phyloP scores from a whole-genome alignment of 1,139 yeast genomes.

The Blastobotrys elegans region DNA sequence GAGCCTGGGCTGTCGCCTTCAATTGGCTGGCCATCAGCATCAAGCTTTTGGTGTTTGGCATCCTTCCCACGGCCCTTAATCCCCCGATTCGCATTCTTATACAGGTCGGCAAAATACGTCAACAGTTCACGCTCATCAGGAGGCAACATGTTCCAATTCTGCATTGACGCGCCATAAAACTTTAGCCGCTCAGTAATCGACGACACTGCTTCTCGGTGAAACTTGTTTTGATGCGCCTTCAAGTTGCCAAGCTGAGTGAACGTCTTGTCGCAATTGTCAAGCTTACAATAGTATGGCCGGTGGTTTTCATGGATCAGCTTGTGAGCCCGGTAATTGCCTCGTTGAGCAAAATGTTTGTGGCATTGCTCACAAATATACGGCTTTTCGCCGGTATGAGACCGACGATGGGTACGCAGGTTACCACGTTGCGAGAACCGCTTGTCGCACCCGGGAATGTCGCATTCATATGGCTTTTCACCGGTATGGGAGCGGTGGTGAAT shows the following conservation, averaged over 20 bases:
- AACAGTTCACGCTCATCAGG: slow-evolving; percentile 62
- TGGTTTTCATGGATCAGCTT: slow-evolving; percentile 71
- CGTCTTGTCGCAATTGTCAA: slow-evolving; percentile 77
- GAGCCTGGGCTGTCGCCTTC: background rate
- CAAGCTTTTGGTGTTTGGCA: slow-evolving; percentile 20
- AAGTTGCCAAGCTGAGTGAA: slow-evolving; percentile 90
- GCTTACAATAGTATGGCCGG: slow-evolving; percentile 73
- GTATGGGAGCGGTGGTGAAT: slow-evolving; percentile 87
- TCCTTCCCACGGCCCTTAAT: slow-evolving; percentile 84
- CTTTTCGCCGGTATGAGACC: slow-evolving; percentile 85
- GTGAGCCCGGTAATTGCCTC: slow-evolving; percentile 85
- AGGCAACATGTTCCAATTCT: slow-evolving; percentile 40
- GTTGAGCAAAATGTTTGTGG: slow-evolving; percentile 81
- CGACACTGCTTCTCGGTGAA: slow-evolving; percentile 69
- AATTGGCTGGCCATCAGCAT: background rate
- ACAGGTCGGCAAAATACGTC: slow-evolving; percentile 71
- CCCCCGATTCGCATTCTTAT: slow-evolving; percentile 85
- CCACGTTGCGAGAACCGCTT: slow-evolving; percentile 92
- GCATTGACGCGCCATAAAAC: slow-evolving; percentile 21
- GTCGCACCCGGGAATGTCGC: slow-evolving; percentile 58
- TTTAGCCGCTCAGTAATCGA: slow-evolving; percentile 47
- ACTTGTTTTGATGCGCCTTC: slow-evolving; percentile 89
- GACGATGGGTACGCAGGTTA: slow-evolving; percentile 74
- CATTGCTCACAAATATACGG: slow-evolving; percentile 74
- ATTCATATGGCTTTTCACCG: slow-evolving; percentile 60